Conservation (phyloP, 2,329 filamentous ascomycete genomes). For the Pyrenochaeta sp. region DNA sequence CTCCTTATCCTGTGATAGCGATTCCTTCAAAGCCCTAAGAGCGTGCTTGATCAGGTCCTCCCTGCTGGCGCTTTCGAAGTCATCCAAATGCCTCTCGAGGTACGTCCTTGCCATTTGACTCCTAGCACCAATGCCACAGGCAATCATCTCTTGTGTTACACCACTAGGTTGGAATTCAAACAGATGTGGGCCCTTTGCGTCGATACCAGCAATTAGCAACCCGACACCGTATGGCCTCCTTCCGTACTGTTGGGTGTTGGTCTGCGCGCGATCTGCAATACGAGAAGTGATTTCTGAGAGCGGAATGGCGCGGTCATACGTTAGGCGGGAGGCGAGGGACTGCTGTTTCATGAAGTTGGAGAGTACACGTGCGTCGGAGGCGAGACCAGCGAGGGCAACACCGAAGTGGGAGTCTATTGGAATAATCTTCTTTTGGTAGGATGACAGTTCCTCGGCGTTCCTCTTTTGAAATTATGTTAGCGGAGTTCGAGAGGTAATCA, state of each 20-base stretch:
- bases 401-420: constrained; percentile 94
- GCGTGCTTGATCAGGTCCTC: constrained; percentile 94
- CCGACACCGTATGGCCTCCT: constrained; percentile 96
- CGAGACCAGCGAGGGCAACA: constrained; percentile 94
- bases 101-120: constrained; percentile 99
- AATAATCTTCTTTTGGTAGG: constrained; percentile 99
- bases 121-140: constrained; percentile 93
- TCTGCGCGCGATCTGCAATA: constrained; percentile 96
- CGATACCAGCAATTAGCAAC: constrained; percentile 89
- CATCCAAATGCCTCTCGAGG: constrained; percentile 88
- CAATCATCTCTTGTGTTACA: constrained; percentile 96
- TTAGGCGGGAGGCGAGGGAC: constrained; percentile 92
- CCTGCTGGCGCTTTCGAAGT: constrained; percentile 77
- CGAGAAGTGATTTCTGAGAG: constrained; percentile 87
- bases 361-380: constrained; percentile 96
- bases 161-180: constrained; percentile 98
- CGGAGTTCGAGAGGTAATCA: constrained; percentile 1
- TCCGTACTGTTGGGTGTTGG: constrained; percentile 97
- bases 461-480: constrained; percentile 65
- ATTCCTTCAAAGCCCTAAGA: constrained; percentile 91
- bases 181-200: constrained; percentile 91
- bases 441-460: constrained; percentile 98
- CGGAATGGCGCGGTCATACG: constrained; percentile 92
- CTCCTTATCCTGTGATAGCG: constrained; percentile 95
- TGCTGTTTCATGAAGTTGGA: constrained; percentile 99